Conservation (phyloP, 257 asterid species). For the Lantana camara region DNA sequence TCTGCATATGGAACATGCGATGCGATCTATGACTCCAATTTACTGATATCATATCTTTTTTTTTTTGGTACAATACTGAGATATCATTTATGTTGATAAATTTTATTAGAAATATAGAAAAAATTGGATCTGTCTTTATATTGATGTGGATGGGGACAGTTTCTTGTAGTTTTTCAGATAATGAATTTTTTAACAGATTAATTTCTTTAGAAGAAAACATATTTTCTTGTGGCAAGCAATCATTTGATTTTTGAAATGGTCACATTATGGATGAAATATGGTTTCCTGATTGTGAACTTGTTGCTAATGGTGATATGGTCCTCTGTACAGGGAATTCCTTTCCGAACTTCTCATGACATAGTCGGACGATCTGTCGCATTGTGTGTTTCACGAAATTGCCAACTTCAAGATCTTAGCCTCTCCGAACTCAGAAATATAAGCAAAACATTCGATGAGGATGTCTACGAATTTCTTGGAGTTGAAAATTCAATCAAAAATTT, state of each 20-base stretch:
- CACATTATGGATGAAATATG: too few relatives aligned
- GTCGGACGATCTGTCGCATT: constrained; percentile 87
- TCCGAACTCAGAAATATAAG: constrained; percentile 63
- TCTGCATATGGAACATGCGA: too few relatives aligned
- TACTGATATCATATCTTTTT: too few relatives aligned
- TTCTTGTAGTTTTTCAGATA: too few relatives aligned
- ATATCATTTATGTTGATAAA: not conserved
- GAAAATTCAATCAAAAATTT: constrained; percentile 82
- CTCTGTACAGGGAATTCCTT: constrained; percentile 75
- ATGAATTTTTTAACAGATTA: too few relatives aligned
- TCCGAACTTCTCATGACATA: constrained; percentile 92
- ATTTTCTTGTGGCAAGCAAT: not conserved
- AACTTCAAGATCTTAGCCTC: constrained; percentile 69
- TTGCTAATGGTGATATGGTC: constrained; percentile 13
- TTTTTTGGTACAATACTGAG: too few relatives aligned
- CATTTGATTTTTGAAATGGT: not conserved
- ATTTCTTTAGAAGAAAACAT: not conserved
- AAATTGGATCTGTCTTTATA: not conserved
- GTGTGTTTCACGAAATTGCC: constrained; percentile 65
- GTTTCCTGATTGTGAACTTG: constrained; percentile 2
- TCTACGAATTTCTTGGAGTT: constrained; percentile 79
- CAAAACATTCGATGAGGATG: constrained; percentile 71
- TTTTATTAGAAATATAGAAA: not conserved
- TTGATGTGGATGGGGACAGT: not conserved
- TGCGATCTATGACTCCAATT: too few relatives aligned